Evolutionary conservation across 2,329 filamentous ascomycete species (phyloP), one percentile per base, ranked within the genome.

Genomic region (Trichophyton mentagrophytes): DNA sequence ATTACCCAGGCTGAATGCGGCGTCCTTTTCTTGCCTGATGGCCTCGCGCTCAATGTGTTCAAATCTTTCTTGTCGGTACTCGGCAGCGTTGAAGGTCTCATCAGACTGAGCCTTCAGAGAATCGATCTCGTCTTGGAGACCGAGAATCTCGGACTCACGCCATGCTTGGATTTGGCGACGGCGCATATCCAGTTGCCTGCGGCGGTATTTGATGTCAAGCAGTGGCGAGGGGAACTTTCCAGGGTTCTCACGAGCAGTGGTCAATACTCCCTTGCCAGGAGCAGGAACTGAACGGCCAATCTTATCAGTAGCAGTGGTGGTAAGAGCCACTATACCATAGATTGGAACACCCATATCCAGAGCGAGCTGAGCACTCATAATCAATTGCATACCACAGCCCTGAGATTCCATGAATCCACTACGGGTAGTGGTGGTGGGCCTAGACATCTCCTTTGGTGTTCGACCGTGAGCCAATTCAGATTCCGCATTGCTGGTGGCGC

Each of bases 381-480:
- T 92, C 70, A 99, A 82, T 77, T 99, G 93, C 75, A 99, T 86
- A 87, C 95, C 93, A 69, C 90, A 95, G 71, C 93, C 93, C 77
- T 99, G 93, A 2, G 95, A 96, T 77, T 99, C 93, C 93, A 99
- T 97, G 81, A 99, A 99, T 58, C 93, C 93, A 69, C 91, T 93
- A 76, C 93, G 84, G 64, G 93, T 99, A 2, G 93, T 99, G 51
- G 93, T 99, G 3, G 91, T 95, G 3, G 93, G 93, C 64, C 93
- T 87, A 36, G 95, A 99, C 93, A 99, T 99, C 77, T 99, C 93
- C 75, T 86, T 85, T 11, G 93, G 92, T 57, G 93, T 97, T 66
- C 93, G 89, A 56, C 93, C 93, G 70, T 97, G 93, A 8, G 86
- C 90, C 68, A 99, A 89, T 74, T 99, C 95, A 67, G 97, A 91